phyloP scores from a whole-genome alignment of 257 asterid genomes.

The Pogostemon cablin region DNA sequence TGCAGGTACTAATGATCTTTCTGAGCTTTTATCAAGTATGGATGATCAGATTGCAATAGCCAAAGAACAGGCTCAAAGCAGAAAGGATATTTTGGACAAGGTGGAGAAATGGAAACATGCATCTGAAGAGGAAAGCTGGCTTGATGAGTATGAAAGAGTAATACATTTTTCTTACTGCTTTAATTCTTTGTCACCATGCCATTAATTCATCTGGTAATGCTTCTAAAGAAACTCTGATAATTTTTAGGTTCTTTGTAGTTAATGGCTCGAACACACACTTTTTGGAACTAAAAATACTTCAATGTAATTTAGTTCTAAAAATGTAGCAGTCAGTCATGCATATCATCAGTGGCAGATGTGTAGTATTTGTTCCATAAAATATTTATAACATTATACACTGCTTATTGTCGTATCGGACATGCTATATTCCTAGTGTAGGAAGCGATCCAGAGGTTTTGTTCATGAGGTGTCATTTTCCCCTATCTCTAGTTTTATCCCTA shows the following conservation, averaged over 20 bases:
- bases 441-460: constrained; percentile 17
- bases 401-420: constrained; percentile 15
- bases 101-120: constrained; percentile 86
- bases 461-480: constrained; percentile 11
- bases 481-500: constrained; percentile 2
- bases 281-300: constrained; percentile 5
- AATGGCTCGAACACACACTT: constrained; percentile 6
- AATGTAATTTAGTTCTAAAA: constrained; percentile 4
- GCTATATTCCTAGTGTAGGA: constrained; percentile 25
- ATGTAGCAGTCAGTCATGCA: constrained; percentile 1
- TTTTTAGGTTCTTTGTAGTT: constrained; percentile 2
- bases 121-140: constrained; percentile 81
- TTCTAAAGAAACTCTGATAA: constrained; percentile 22
- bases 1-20: constrained; percentile 60
- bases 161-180: constrained; percentile 22
- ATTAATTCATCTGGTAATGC: not conserved
- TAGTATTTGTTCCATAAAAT: not conserved
- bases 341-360: constrained; percentile 2
- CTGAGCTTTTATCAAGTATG: constrained; percentile 67
- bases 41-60: constrained; percentile 69
- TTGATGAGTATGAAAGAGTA: constrained; percentile 87
- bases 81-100: constrained; percentile 79
- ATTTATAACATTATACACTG: not conserved
- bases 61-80: constrained; percentile 71
- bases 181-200: constrained; percentile 6